phyloP scores from a whole-genome alignment of 1,284 basidiomycete species.

The Bondarzewia mesenterica region DNA sequence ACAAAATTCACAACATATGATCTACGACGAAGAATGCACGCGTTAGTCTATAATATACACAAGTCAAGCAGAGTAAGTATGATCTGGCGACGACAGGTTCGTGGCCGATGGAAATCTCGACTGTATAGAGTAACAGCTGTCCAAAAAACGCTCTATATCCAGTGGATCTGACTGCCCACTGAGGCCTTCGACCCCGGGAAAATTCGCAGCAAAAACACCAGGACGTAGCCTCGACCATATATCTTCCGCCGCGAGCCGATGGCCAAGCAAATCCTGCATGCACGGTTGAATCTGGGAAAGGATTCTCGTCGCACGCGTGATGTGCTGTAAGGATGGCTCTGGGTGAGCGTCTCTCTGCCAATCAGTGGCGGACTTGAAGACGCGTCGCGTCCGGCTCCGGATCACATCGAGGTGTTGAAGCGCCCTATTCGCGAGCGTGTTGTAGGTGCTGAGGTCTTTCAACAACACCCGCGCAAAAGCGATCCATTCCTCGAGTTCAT shows the following conservation, averaged over 20 bases:
- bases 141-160: conserved; percentile 16
- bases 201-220: conserved; percentile 15
- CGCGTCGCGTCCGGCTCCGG: conserved; percentile 12
- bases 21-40: no score
- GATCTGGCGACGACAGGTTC: no score
- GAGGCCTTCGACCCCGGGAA: conserved; percentile 16
- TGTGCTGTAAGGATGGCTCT: conserved; percentile 1
- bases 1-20: no score
- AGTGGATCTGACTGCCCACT: conserved; percentile 11
- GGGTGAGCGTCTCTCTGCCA: background rate
- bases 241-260: conserved; percentile 8
- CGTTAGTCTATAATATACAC: no score
- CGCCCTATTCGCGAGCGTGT: conserved; percentile 13
- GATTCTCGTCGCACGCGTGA: conserved; percentile 10
- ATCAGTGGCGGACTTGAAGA: conserved; percentile 7
- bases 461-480: conserved; percentile 13
- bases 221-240: conserved; percentile 12
- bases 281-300: conserved; percentile 10
- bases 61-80: no score
- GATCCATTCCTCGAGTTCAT: conserved; percentile 18
- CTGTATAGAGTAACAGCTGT: conserved; percentile 12
- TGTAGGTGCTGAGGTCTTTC: conserved; percentile 6
- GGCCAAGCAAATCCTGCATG: conserved; percentile 12
- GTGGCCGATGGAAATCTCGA: no score
- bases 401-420: conserved; percentile 13